Base-by-base conservation (phyloP, 768 basidiomycete species). In the Tulasnella sp. region DNA sequence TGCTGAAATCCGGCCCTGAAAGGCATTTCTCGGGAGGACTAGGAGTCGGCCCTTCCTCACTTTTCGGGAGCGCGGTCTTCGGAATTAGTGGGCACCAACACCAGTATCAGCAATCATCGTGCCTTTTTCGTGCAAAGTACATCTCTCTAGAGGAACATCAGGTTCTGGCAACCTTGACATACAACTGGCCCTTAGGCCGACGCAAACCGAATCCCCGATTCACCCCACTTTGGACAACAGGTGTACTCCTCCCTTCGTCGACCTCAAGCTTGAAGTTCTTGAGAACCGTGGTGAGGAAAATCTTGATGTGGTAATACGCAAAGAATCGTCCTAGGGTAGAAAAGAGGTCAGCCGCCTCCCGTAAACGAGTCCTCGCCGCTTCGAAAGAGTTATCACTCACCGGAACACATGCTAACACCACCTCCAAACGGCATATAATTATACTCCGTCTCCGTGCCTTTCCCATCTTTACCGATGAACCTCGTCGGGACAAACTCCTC, bases 341-440 rank as follows among this genome's bases (percentile, higher is more conserved):
- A 14, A 4, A 18, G 12, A 16, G 16, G 0, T 44, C 16, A 18
- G 44, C 12, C 16, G 14, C 39, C 39, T 44, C 16, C 16, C 16
- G 19, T 5, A 12, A 44, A 1, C 16, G 16, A 44, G 19, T 0
- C 16, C 12, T 44, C 12, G 4, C 44, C 19, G 16, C 16, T 18
- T 44, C 44, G 44, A 24, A 36, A 12, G 44, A 44, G 44, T 42
- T 14, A 14, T 42, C 8, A 71, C 78, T 46, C 12, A 79, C 78
- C 78, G 27, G 34, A 27, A n/a, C 78, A 79, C 71, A 74, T 79
- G 31, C 40, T 73, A 36, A 72, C 36, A 3, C 78, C 78, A 9
- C 78, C 78, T 19, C 78, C 78, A 52, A 74, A 79, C 38, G 78
- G 78, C 71, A 74, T 44, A 34, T 40, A 79, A 18, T 42, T 79